Conservation (phyloP, 2,329 filamentous ascomycete genomes). For the Cryphonectria japonica region DNA sequence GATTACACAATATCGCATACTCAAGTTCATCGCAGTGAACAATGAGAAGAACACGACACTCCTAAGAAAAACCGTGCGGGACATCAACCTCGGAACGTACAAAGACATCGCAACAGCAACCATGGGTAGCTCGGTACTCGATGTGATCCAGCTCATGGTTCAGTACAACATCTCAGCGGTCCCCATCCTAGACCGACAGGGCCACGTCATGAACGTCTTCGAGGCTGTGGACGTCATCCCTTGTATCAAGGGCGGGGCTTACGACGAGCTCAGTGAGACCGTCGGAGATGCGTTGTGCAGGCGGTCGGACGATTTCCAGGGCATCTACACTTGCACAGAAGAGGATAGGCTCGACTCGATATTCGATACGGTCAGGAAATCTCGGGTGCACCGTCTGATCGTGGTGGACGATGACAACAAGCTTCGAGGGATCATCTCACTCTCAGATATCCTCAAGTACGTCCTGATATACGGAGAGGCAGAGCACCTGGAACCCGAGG, state of each 20-base stretch:
- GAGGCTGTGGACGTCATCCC: constrained; percentile 97
- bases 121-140: constrained; percentile 91
- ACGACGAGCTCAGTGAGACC: constrained; percentile 84
- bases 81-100: constrained; percentile 86
- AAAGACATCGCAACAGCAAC: constrained; percentile 76
- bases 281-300: constrained; percentile 90
- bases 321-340: constrained; percentile 93
- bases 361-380: constrained; percentile 95
- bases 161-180: constrained; percentile 92
- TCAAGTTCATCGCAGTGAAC: constrained; percentile 99
- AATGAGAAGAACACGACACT: constrained; percentile 81
- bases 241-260: constrained; percentile 89
- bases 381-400: constrained; percentile 88
- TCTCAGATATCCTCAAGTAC: constrained; percentile 96
- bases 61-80: constrained; percentile 82
- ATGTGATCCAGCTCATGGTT: constrained; percentile 92
- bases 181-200: constrained; percentile 82
- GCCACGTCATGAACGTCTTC: constrained; percentile 88
- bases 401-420: constrained; percentile 89
- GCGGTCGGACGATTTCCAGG: constrained; percentile 86
- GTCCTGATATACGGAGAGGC: constrained; percentile 81
- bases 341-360: constrained; percentile 93
- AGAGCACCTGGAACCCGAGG: constrained; percentile 43
- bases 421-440: constrained; percentile 85
- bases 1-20: constrained; percentile 95